Conservation (phyloP, 805 yeast species). For the Saturnispora gosingensis region DNA sequence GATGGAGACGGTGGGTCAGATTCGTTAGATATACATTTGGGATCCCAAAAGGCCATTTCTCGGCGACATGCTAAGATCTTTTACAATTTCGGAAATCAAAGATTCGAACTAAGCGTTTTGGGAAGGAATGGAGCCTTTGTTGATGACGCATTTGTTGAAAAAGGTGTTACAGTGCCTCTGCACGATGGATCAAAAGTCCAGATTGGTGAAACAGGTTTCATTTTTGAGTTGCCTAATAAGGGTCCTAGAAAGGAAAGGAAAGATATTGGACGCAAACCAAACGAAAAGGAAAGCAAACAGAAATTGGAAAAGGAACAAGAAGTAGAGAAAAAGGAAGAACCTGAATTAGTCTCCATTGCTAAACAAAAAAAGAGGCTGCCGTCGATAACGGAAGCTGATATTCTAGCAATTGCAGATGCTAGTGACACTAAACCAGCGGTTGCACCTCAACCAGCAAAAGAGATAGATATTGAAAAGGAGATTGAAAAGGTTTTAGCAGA, state of each 20-base stretch:
- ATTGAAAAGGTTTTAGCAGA: slow-evolving; percentile 17
- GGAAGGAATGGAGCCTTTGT: slow-evolving; percentile 98
- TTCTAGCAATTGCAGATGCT: not conserved
- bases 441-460: not conserved
- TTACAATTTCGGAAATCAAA: slow-evolving; percentile 91
- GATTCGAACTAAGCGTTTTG: slow-evolving; percentile 83
- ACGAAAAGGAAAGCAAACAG: not conserved
- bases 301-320: not conserved
- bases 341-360: not conserved
- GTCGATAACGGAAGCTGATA: slow-evolving; percentile 3
- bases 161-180: slow-evolving; percentile 85
- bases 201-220: slow-evolving; percentile 85
- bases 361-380: slow-evolving; percentile 3
- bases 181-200: slow-evolving; percentile 77
- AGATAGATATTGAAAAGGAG: slow-evolving; percentile 12
- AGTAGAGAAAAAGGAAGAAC: not conserved
- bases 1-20: slow-evolving; percentile 47
- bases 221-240: slow-evolving; percentile 63
- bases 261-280: not conserved
- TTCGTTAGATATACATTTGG: slow-evolving; percentile 85
- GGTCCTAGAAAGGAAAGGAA: slow-evolving; percentile 2
- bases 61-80: slow-evolving; percentile 92
- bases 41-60: slow-evolving; percentile 87
- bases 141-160: slow-evolving; percentile 79
- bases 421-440: not conserved